These are phyloP conservation scores for Salvia rosmarinus DNA, from an alignment of 257 asterid species.

Conservation along the genomic window DNA sequence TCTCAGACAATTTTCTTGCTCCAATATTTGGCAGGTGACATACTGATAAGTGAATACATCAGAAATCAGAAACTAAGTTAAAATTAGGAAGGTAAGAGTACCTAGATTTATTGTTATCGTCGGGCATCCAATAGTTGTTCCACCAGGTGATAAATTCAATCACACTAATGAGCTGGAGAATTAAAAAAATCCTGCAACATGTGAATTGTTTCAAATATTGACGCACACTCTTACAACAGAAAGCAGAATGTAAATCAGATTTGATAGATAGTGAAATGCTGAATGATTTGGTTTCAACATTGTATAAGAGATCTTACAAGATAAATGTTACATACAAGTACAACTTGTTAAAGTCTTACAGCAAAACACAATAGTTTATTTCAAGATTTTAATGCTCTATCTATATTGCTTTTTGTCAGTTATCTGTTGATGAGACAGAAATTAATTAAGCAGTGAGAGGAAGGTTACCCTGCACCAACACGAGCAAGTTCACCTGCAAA, in stretches of 20 bases:
- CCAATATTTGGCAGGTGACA: neutral
- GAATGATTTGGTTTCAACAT: neutral
- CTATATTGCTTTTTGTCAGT: neutral
- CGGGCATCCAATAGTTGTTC: slow-evolving; percentile 92
- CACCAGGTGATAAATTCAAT: slow-evolving; percentile 94
- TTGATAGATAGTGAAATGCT: neutral
- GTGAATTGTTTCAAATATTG: slow-evolving; percentile 12
- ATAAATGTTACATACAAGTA: too few species aligned
- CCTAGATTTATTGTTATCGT: slow-evolving; percentile 64
- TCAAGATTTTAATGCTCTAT: neutral
- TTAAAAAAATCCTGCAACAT: slow-evolving; percentile 64
- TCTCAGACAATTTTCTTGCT: neutral
- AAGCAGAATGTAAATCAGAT: neutral
- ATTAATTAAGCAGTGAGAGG: neutral
- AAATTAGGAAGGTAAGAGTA: slow-evolving; percentile 13
- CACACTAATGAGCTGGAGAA: slow-evolving; percentile 88
- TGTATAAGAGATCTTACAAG: neutral
- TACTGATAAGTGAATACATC: too few species aligned
- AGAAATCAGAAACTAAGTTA: too few species aligned
- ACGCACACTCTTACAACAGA: neutral
- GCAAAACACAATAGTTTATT: neutral
- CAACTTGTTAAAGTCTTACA: too few species aligned
- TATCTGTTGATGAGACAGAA: neutral
- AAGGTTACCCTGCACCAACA: slow-evolving; percentile 93
- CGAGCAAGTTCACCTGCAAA: slow-evolving; percentile 87